phyloP scores from a whole-genome alignment of 1,284 basidiomycete genomes.

The Moniliella sp. region DNA sequence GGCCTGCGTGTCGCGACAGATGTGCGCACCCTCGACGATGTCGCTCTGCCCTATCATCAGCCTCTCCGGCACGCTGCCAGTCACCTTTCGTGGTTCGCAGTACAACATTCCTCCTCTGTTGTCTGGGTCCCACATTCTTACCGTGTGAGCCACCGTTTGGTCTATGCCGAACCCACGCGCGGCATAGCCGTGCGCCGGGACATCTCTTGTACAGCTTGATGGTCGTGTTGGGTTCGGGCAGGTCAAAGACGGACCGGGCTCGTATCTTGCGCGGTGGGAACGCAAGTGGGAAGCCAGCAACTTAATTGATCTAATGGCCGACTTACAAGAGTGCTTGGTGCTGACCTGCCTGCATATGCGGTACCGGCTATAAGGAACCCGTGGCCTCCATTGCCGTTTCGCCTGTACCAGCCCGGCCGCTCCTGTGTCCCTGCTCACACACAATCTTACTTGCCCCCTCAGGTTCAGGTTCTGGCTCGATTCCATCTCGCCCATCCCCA shows the following conservation, averaged over 20 bases:
- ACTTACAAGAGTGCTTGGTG: constrained; percentile 56
- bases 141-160: constrained; percentile 50
- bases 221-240: constrained; percentile 43
- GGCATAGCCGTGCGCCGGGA: constrained; percentile 66
- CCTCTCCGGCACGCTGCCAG: constrained; percentile 71
- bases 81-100: constrained; percentile 50
- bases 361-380: constrained; percentile 39
- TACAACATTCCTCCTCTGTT: constrained; percentile 87
- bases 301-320: constrained; percentile 46
- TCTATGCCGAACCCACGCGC: constrained; percentile 79
- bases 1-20: constrained; percentile 70
- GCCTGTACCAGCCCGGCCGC: constrained; percentile 3
- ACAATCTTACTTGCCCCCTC: background rate
- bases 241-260: constrained; percentile 29
- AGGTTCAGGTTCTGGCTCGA: background rate
- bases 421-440: constrained; percentile 27
- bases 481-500: background rate
- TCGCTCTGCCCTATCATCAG: constrained; percentile 71
- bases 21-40: constrained; percentile 84
- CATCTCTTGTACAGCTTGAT: constrained; percentile 54
- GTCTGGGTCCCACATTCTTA: constrained; percentile 44
- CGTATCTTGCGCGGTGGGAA: constrained; percentile 56
- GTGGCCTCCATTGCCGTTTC: background rate
- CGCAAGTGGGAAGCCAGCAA: constrained; percentile 60
- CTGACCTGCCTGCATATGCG: constrained; percentile 69